phyloP scores from a whole-genome alignment of 768 basidiomycete species.

The Naganishia onofrii region DNA sequence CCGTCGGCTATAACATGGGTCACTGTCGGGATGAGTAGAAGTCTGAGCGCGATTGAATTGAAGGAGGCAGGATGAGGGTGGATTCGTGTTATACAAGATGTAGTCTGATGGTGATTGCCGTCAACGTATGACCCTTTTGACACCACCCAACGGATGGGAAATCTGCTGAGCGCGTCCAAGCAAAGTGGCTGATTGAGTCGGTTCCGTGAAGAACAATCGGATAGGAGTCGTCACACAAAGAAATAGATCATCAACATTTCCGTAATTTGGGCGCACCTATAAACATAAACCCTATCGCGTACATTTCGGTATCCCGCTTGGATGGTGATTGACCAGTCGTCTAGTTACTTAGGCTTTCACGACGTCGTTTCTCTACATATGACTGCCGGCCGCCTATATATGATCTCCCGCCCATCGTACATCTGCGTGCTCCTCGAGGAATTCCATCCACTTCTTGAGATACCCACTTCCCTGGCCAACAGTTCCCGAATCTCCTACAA shows the following conservation, averaged over 20 bases:
- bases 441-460: constrained; percentile 82
- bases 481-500: constrained; percentile 91
- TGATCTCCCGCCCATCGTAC: constrained; percentile 71
- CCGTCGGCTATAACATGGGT: constrained; percentile 3
- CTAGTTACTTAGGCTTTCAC: too few relatives aligned
- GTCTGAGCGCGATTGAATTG: background rate
- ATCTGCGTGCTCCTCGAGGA: constrained; percentile 87
- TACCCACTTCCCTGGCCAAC: constrained; percentile 78
- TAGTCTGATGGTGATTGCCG: background rate
- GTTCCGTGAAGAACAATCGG: constrained; percentile 24
- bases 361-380: too few relatives aligned
- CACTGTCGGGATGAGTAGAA: background rate
- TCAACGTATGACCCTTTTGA: background rate
- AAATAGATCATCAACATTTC: constrained; percentile 7
- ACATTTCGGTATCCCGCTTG: background rate
- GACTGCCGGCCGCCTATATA: background rate
- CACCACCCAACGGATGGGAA: background rate
- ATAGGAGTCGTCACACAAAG: constrained; percentile 22
- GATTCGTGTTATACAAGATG: background rate
- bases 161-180: constrained; percentile 18
- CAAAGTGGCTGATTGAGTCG: constrained; percentile 8
- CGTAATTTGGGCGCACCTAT: background rate
- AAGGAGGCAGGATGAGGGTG: background rate
- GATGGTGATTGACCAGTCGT: too few relatives aligned
- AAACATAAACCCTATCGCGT: background rate